Evolutionary conservation across 768 basidiomycete species (phyloP).

Genomic region (Mycena polygramma): DNA sequence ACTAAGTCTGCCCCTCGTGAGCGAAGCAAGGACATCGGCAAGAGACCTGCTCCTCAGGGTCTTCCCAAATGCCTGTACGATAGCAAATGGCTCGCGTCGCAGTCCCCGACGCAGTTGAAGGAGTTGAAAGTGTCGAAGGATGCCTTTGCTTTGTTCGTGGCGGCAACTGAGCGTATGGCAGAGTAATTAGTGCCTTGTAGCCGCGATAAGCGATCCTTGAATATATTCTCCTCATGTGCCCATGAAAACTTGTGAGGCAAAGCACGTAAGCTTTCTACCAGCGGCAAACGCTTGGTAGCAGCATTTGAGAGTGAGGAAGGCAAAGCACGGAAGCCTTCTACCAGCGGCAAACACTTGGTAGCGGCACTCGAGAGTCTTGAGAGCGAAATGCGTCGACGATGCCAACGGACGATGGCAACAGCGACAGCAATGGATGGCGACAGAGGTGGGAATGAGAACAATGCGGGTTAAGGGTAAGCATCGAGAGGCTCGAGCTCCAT

Average conservation of each 20-base stretch:
- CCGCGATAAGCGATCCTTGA: neutral
- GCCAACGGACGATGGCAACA: neutral
- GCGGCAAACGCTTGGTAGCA: too few relatives aligned
- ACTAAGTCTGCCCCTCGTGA: neutral
- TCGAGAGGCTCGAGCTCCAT: neutral
- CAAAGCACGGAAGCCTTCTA: neutral
- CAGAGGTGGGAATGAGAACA: neutral
- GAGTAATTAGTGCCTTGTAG: neutral
- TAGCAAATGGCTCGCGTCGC: slow-evolving; percentile 10
- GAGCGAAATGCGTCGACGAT: neutral
- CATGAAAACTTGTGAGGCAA: neutral
- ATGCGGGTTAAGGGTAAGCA: neutral
- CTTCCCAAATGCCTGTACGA: slow-evolving; percentile 18
- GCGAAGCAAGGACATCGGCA: neutral
- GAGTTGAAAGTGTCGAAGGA: slow-evolving; percentile 15
- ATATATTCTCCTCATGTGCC: slow-evolving; percentile 1
- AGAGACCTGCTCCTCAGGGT: slow-evolving; percentile 4
- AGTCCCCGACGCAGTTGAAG: neutral
- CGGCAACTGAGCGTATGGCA: slow-evolving; percentile 8
- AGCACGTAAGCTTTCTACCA: too few relatives aligned
- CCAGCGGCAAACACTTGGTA: neutral
- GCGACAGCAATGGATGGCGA: neutral
- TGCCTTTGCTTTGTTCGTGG: slow-evolving; percentile 12
- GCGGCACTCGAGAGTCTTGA: neutral
- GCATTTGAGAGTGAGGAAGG: neutral